Percentiles rank a stretch among this genome's conserved stretches.
Evolutionary conservation across 225 moss, liverwort and hornwort genomes (phyloP).

Genomic region (Marchantia polymorpha): DNA sequence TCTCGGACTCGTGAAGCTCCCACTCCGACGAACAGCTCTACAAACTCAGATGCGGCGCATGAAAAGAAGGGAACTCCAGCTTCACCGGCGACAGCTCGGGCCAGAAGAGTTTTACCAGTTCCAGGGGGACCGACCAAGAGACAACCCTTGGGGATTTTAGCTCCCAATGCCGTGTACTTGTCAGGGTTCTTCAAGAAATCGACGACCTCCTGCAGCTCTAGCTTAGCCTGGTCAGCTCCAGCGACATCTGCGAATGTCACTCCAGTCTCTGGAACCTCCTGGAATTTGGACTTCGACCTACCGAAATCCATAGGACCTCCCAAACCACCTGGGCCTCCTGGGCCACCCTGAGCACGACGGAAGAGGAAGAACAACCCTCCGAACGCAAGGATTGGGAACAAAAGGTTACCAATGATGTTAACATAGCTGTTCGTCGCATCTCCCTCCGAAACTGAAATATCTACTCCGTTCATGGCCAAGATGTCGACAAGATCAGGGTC

Average conservation of each 20-base stretch:
- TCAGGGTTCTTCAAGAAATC: constrained; percentile 57
- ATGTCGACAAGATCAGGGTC: constrained; percentile 54
- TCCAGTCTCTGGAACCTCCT: constrained; percentile 54
- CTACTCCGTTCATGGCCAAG: constrained; percentile 46
- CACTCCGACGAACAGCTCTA: constrained; percentile 53
- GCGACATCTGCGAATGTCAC: constrained; percentile 46
- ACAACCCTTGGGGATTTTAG: constrained; percentile 56
- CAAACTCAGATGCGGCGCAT: constrained; percentile 54
- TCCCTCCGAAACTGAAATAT: constrained; percentile 52
- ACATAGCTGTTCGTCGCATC: constrained; percentile 46
- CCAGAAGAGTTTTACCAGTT: constrained; percentile 49
- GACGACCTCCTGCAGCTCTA: constrained; percentile 52
- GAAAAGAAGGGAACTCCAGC: constrained; percentile 54
- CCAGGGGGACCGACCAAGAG: constrained; percentile 54
- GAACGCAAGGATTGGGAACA: constrained; percentile 52
- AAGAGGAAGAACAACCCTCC: constrained; percentile 56
- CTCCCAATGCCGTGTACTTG: constrained; percentile 51
- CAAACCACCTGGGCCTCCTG: constrained; percentile 46
- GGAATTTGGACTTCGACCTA: constrained; percentile 54
- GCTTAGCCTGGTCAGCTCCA: constrained; percentile 54
- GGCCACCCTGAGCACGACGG: constrained; percentile 47
- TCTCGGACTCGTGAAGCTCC: constrained; percentile 54
- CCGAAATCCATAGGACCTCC: constrained; percentile 60
- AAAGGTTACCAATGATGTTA: constrained; percentile 44
- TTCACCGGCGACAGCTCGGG: constrained; percentile 52